Percentiles rank a stretch among this genome's conserved stretches.
Conservation (phyloP, 2,329 filamentous ascomycete species). For the Xylaria multiplex region DNA sequence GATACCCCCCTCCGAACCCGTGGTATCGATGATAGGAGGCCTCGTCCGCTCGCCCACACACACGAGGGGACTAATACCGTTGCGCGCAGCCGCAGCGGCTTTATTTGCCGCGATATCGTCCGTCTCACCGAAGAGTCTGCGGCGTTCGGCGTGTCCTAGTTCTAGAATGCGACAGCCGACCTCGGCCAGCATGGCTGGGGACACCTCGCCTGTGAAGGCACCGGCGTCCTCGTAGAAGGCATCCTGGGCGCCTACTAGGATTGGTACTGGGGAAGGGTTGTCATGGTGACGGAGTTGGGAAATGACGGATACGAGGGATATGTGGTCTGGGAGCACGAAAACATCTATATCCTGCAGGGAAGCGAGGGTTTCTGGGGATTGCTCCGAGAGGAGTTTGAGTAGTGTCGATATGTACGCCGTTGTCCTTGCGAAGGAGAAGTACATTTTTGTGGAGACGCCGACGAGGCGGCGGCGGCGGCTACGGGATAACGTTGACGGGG, state of each 20-base stretch:
- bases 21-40: conserved; percentile 29
- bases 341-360: conserved; percentile 53
- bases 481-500: conserved; percentile 42
- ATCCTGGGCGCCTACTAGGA: conserved; percentile 81
- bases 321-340: conserved; percentile 81
- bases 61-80: conserved; percentile 79
- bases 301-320: conserved; percentile 68
- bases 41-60: conserved; percentile 78
- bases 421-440: conserved; percentile 76
- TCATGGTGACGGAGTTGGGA: conserved; percentile 60
- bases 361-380: conserved; percentile 45
- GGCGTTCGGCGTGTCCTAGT: conserved; percentile 82
- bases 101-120: conserved; percentile 74
- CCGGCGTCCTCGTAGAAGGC: conserved; percentile 75
- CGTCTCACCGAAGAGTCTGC: conserved; percentile 78
- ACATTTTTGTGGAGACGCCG: conserved; percentile 82
- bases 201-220: conserved; percentile 82
- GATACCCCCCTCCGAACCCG: conserved; percentile 39
- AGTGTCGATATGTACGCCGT: conserved; percentile 64
- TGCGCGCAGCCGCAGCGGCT: conserved; percentile 72
- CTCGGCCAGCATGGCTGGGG: conserved; percentile 71
- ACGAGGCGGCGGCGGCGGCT: conserved; percentile 65
- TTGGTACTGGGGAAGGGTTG: conserved; percentile 55
- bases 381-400: conserved; percentile 57
- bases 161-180: conserved; percentile 79